Base-by-base conservation (phyloP, 495 filamentous ascomycete species). In the Aspergillus campestris region DNA sequence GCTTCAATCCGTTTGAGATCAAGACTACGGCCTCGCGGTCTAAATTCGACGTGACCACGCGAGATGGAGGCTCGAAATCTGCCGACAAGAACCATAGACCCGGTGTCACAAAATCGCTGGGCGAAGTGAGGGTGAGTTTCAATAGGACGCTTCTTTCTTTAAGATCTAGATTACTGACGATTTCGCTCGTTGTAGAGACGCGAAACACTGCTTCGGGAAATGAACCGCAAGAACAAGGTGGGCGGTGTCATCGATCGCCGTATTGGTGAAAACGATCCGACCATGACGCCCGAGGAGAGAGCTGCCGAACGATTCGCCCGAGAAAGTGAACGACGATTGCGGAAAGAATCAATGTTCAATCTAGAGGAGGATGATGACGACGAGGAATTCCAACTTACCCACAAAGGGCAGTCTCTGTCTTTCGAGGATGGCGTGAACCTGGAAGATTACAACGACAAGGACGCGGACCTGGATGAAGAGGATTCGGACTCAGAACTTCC, bases 1-100 rank as follows among this genome's bases (percentile, higher is more conserved):
- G 87, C 52, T 96, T 96, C 79, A 97, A 96, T 65, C 92, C 92
- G 3, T 98, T 97, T 62, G 92, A 98, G 62, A 77, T 94, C 61
- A 89, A 92, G 64, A 75, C 77, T 8, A 75, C 80, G 18, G 67
- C 77, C 0, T 70, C 78, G 28, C 79, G 79, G 2, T 75, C 72
- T 52, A 95, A 95, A 57, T 90, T 91, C 52, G 81, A 88, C 33
- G 77, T 79, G 3, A 88, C 77, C 11, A 84, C 75, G 12, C 70
- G 76, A 6, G 69, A 72, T 51, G 64, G 61, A 28, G 70, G 60
- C 39, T 74, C 70, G 38, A 64, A 66, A 14, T 52, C 68, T 38
- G 82, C 75, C 59, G 74, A 69, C 30, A 52, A 40, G 15, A 50
- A 52, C 9, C 79, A 78, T 13, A 73, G 91, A 38, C 92, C 92